Conservation (phyloP, 2,329 filamentous ascomycete species). For the Macrophomina pseudophaseolina region DNA sequence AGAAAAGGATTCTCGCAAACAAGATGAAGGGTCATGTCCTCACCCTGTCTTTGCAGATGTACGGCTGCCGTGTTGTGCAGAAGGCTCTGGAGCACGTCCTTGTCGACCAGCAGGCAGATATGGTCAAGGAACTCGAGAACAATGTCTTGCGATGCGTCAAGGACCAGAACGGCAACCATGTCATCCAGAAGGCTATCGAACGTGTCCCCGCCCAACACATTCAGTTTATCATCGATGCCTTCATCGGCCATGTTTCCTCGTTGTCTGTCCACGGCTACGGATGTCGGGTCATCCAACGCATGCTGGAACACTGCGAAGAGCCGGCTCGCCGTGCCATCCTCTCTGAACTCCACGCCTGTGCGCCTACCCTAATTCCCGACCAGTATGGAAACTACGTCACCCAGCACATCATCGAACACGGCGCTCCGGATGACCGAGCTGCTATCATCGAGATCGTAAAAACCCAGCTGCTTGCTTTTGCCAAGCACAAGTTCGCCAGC, state of each 20-base stretch:
- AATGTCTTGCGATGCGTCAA: slow-evolving; percentile 79
- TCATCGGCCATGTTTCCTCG: slow-evolving; percentile 74
- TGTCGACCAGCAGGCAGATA: slow-evolving; percentile 84
- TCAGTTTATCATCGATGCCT: slow-evolving; percentile 81
- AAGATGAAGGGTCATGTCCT: slow-evolving; percentile 88
- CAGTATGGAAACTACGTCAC: slow-evolving; percentile 96
- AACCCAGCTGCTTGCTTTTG: slow-evolving; percentile 72
- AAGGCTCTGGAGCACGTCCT: slow-evolving; percentile 92
- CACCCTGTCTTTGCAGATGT: slow-evolving; percentile 82
- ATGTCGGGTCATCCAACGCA: slow-evolving; percentile 90
- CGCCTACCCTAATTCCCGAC: slow-evolving; percentile 76
- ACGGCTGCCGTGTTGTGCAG: slow-evolving; percentile 94
- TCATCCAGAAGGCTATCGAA: slow-evolving; percentile 92
- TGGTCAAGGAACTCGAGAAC: slow-evolving; percentile 81
- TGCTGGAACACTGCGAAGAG: slow-evolving; percentile 81
- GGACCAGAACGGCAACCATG: slow-evolving; percentile 93
- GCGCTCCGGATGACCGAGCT: slow-evolving; percentile 71
- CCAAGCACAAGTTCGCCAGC: slow-evolving; percentile 95
- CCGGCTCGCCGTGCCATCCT: slow-evolving; percentile 74
- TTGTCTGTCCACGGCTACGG: slow-evolving; percentile 83
- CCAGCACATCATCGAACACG: slow-evolving; percentile 86
- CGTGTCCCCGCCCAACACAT: slow-evolving; percentile 78
- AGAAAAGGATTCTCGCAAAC: slow-evolving; percentile 85
- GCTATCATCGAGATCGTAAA: slow-evolving; percentile 77
- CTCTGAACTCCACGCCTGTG: slow-evolving; percentile 75